Conservation (phyloP, 768 basidiomycete genomes). For the Tricholoma flavovirens region DNA sequence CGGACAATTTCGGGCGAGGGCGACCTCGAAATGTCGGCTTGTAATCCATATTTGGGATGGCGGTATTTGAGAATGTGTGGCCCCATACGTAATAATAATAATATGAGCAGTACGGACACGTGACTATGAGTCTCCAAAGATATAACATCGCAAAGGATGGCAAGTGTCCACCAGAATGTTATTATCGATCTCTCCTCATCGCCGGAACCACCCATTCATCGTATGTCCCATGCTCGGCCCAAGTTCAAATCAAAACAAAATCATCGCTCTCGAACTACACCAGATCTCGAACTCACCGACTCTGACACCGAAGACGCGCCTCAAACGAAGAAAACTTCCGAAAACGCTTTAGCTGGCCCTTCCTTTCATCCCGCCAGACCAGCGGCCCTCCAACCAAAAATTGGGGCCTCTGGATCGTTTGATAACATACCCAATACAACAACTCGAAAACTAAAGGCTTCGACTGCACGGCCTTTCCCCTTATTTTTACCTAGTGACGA, state of each 20-base stretch:
- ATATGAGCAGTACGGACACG: background rate
- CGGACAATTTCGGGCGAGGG: too few species aligned
- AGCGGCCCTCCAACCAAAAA: background rate
- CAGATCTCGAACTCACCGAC: constrained; percentile 2
- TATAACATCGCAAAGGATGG: background rate
- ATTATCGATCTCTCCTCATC: constrained; percentile 1
- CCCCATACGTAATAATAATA: too few species aligned
- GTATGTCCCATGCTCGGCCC: background rate
- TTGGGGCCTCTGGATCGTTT: background rate
- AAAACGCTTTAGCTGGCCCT: background rate
- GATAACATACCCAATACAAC: background rate
- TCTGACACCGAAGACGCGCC: background rate
- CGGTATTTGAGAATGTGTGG: too few species aligned
- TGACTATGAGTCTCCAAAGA: background rate
- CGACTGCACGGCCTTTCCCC: background rate
- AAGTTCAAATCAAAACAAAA: background rate
- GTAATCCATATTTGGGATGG: too few species aligned
- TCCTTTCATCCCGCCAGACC: background rate
- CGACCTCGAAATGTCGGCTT: too few species aligned
- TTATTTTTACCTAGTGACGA: constrained; percentile 1
- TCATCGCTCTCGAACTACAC: background rate
- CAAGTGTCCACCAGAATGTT: background rate
- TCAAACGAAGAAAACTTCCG: background rate
- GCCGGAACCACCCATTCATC: background rate
- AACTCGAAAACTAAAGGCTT: background rate